phyloP scores from a whole-genome alignment of 208 protist species.

The Tritrichomonas foetus region DNA sequence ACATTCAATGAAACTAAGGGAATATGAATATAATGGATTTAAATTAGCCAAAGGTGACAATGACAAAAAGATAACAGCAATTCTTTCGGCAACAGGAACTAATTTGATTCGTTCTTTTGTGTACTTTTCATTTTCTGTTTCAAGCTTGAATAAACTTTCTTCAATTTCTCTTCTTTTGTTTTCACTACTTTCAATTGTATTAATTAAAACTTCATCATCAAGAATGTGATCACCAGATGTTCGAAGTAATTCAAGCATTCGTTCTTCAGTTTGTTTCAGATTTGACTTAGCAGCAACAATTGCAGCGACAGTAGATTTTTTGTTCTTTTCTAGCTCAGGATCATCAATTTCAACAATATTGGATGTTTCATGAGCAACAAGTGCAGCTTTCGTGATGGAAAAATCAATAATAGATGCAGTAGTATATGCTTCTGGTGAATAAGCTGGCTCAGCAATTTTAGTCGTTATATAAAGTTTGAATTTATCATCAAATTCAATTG shows the following conservation, averaged over 20 bases:
- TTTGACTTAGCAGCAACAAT: slow-evolving; percentile 68
- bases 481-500: slow-evolving; percentile 49
- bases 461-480: slow-evolving; percentile 70
- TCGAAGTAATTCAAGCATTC: slow-evolving; percentile 65
- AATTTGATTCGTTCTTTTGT: slow-evolving; percentile 87
- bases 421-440: slow-evolving; percentile 57
- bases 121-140: slow-evolving; percentile 87
- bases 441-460: slow-evolving; percentile 67
- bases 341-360: slow-evolving; percentile 61
- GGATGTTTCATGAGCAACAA: neutral
- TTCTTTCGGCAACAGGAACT: slow-evolving; percentile 82
- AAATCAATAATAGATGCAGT: slow-evolving; percentile 22
- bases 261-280: slow-evolving; percentile 65
- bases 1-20: too few relatives aligned
- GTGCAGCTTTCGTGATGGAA: neutral
- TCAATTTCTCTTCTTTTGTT: slow-evolving; percentile 81
- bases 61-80: slow-evolving; percentile 94
- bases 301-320: slow-evolving; percentile 79
- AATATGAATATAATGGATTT: too few relatives aligned
- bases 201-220: slow-evolving; percentile 85
- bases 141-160: slow-evolving; percentile 77
- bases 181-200: slow-evolving; percentile 76
- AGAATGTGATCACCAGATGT: slow-evolving; percentile 67
- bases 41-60: too few relatives aligned
- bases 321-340: slow-evolving; percentile 84